phyloP scores from a whole-genome alignment of 352 stramenopile species.

The Globisporangium middletonii region DNA sequence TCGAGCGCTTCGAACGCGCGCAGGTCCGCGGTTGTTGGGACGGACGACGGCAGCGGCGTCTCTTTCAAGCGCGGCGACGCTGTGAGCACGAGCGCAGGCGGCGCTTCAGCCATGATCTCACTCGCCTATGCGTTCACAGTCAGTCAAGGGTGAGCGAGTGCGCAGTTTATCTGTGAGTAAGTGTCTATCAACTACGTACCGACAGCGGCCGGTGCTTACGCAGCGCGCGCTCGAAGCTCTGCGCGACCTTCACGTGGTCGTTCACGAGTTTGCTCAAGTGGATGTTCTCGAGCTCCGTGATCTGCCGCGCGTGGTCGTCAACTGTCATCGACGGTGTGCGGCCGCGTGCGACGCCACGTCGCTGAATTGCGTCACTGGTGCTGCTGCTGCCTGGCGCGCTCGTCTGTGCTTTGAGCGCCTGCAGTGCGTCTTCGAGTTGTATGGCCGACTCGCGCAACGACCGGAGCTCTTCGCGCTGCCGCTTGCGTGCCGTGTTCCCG shows the following conservation, averaged over 20 bases:
- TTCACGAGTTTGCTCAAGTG: constrained; percentile 23
- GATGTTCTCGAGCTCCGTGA: constrained; percentile 14
- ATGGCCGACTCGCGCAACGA: not conserved
- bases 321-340: not conserved
- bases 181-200: constrained; percentile 4
- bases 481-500: constrained; percentile 9
- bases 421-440: constrained; percentile 3
- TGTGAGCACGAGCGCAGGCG: not conserved
- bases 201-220: constrained; percentile 14
- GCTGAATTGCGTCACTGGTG: not conserved
- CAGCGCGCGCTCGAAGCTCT: constrained; percentile 17
- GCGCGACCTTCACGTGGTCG: constrained; percentile 19
- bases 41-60: not conserved
- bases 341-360: not conserved
- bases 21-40: not conserved
- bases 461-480: constrained; percentile 9
- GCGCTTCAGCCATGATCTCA: not conserved
- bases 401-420: not conserved
- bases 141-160: not conserved
- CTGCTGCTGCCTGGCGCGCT: not conserved
- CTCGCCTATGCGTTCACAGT: not conserved
- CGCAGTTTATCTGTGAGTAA: no score
- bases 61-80: not conserved
- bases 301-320: not conserved
- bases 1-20: not conserved